These are phyloP conservation scores for Skeletonema costatum DNA, from an alignment of 108 stramenopile species.

Conservation along the genomic window DNA sequence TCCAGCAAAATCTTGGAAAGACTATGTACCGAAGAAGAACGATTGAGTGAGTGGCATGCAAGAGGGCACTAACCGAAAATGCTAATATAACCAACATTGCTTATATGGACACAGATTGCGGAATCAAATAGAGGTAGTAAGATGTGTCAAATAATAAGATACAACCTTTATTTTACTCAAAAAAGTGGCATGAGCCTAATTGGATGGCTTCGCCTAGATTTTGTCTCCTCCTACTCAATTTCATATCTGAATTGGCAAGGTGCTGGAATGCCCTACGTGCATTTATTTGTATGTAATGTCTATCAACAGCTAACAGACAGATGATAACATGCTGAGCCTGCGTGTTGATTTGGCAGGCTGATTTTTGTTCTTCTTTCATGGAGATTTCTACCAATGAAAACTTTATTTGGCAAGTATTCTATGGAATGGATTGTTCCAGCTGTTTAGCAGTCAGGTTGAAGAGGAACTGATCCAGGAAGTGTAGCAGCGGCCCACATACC, in stretches of 20 bases:
- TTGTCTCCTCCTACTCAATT: neutral
- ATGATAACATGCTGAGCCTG: neutral
- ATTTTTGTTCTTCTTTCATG: neutral
- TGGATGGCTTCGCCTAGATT: neutral
- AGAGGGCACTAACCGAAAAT: no score
- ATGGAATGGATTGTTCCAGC: neutral
- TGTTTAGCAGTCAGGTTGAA: slow-evolving; percentile 63
- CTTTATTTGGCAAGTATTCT: neutral
- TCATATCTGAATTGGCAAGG: neutral
- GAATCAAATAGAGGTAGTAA: neutral
- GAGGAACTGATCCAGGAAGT: slow-evolving; percentile 71
- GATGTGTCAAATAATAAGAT: neutral
- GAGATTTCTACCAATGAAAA: neutral
- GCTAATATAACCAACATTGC: no score
- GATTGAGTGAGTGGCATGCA: neutral
- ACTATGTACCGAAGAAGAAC: slow-evolving; percentile 11
- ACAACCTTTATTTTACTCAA: slow-evolving; percentile 3
- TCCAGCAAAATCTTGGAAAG: slow-evolving; percentile 17
- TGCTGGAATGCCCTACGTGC: slow-evolving; percentile 2
- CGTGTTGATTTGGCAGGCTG: neutral
- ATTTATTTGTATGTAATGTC: neutral
- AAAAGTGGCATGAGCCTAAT: neutral
- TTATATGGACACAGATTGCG: no score
- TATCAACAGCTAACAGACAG: neutral
- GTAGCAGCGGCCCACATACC: slow-evolving; percentile 70